Conservation (phyloP, 179 eudicot species). For the Silene noctiflora region DNA sequence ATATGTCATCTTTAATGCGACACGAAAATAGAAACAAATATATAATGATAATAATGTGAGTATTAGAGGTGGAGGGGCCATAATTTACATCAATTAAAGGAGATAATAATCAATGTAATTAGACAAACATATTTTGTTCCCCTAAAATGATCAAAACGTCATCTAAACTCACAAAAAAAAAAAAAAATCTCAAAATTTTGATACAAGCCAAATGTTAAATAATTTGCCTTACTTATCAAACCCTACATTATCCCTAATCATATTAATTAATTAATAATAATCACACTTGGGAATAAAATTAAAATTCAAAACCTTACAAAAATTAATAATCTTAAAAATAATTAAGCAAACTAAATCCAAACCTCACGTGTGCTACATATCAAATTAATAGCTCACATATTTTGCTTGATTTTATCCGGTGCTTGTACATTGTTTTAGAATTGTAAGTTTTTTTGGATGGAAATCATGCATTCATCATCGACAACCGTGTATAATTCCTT, state of each 20-base stretch:
- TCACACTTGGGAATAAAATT: constrained; percentile 22
- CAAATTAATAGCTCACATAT: constrained; percentile 33
- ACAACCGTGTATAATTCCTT: too few relatives aligned
- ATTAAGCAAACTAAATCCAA: constrained; percentile 18
- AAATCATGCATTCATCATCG: too few relatives aligned
- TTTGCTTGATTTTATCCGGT: not conserved
- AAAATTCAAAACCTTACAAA: constrained; percentile 27
- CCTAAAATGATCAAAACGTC: constrained; percentile 10
- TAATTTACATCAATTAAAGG: constrained; percentile 22
- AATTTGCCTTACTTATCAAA: constrained; percentile 28
- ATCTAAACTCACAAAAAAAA: constrained; percentile 22
- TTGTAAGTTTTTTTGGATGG: not conserved
- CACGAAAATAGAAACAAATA: constrained; percentile 6
- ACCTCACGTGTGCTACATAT: constrained; percentile 36
- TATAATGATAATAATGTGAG: constrained; percentile 26
- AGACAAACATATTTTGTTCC: not conserved
- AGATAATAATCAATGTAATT: constrained; percentile 6
- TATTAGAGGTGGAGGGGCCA: constrained; percentile 29
- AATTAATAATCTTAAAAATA: constrained; percentile 1
- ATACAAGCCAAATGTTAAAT: constrained; percentile 25
- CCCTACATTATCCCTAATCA: constrained; percentile 22
- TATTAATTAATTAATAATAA: constrained; percentile 18
- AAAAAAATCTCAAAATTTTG: not conserved
- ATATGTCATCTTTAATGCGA: constrained; percentile 28
- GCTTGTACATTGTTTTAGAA: not conserved